Base-by-base conservation (phyloP, 192 early-diverging fungal genomes). In the Entomortierella chlamydospora region DNA sequence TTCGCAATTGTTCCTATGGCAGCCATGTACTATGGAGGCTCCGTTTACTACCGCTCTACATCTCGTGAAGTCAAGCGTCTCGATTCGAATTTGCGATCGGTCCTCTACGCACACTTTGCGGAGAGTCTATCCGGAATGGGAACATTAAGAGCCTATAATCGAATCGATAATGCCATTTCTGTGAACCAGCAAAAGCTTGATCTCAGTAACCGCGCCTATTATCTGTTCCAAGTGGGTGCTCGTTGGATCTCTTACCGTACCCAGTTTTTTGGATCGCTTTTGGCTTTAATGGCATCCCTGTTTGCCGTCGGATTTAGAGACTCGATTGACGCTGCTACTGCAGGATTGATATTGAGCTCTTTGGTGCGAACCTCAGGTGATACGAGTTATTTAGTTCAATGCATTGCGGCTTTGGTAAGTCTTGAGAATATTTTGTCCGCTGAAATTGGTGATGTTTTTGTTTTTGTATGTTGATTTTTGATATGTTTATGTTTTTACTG, bases 21-120 rank as follows among this genome's bases (percentile, higher is more conserved):
- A 2, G 91, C 90, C 0, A 80, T 97, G 5, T 96, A 96, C 83
- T 92, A 90, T 68, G 62, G 78, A 13, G 64, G 94, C 17, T 91
- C 93, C 33, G 82, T 83, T 25, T 82, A 95, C 37, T 98, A 97
- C 82, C 85, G 93, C 8, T 61, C 87, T 4, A 91, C 91, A 0
- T 93, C 91, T 0, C 91, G 95, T 25, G 96, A 97, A 73, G 61
- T 98, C 33, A 96, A 96, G 72, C 91, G 94, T 23, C 80, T 98
- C 3, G 94, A 95, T 57, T 92, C 94, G 13, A 88, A 91, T 23
- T 83, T 93, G 31, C 85, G 93, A 15, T 92, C 91, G 5, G 90
- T 93, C 1, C 84, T 98, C 5, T 96, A 94, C 68, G 84, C 95
- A 0, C 91, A 93, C 65, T 90, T 97, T 62, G 68, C 90, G 18